phyloP scores from a whole-genome alignment of 1,284 basidiomycete species.

The Cystobasidiaceae sp. region DNA sequence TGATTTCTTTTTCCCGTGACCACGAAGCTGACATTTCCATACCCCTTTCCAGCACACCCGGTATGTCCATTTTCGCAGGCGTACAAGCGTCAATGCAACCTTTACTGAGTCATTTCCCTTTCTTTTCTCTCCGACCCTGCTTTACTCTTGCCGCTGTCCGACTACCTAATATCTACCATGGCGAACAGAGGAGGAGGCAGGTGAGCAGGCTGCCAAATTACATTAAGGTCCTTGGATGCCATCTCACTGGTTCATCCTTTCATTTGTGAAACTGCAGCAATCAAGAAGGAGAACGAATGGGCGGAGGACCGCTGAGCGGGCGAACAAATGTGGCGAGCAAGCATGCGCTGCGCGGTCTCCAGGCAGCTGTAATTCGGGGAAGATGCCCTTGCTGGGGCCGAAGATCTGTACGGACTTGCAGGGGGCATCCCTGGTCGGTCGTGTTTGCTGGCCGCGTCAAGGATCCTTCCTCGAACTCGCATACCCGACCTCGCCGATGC shows the following conservation, averaged over 20 bases:
- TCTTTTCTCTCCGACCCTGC: slow-evolving; percentile 63
- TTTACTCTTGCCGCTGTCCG: too few relatives aligned
- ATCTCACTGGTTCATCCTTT: not conserved
- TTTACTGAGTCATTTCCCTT: not conserved
- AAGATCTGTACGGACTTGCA: too few relatives aligned
- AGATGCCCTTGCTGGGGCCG: too few relatives aligned
- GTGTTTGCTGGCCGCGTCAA: too few relatives aligned
- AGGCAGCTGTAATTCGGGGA: too few relatives aligned
- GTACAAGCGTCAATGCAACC: not conserved
- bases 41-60: slow-evolving; percentile 1
- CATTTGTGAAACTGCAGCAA: slow-evolving; percentile 60
- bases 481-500: too few relatives aligned
- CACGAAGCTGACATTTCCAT: not conserved
- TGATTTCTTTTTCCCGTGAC: not conserved
- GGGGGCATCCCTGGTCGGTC: too few relatives aligned
- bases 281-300: slow-evolving; percentile 95
- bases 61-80: not conserved
- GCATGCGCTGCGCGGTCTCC: too few relatives aligned
- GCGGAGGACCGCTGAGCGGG: slow-evolving; percentile 48
- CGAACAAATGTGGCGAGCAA: not conserved
- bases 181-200: slow-evolving; percentile 93
- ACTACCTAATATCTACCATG: too few relatives aligned
- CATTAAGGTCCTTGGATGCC: not conserved
- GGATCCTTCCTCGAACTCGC: too few relatives aligned
- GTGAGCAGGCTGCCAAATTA: not conserved